Conservation (phyloP, 1,284 basidiomycete species). For the Irpex rosettiformis region DNA sequence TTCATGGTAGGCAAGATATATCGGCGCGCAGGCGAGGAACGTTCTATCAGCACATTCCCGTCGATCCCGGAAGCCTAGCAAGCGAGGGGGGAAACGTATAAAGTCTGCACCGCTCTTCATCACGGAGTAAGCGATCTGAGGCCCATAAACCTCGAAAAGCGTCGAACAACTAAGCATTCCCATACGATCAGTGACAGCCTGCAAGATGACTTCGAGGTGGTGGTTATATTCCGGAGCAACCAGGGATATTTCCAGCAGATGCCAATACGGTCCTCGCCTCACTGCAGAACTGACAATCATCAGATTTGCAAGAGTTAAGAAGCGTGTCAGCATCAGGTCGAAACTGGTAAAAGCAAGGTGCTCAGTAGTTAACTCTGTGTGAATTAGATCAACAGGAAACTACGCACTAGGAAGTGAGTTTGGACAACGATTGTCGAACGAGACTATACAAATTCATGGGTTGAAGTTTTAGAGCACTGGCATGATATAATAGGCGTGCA, state of each 20-base stretch:
- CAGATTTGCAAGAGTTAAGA: slow-evolving; percentile 79
- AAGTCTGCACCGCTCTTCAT: slow-evolving; percentile 46
- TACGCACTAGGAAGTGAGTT: slow-evolving; percentile 45
- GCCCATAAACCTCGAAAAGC: slow-evolving; percentile 79
- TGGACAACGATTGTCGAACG: slow-evolving; percentile 41
- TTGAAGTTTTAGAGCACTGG: slow-evolving; percentile 26
- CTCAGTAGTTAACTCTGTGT: slow-evolving; percentile 11
- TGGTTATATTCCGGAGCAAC: slow-evolving; percentile 43
- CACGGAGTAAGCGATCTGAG: slow-evolving; percentile 73
- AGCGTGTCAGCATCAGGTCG: slow-evolving; percentile 78
- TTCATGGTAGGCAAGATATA: slow-evolving; percentile 45
- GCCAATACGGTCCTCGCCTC: slow-evolving; percentile 86
- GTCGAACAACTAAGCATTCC: slow-evolving; percentile 63
- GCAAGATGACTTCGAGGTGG: slow-evolving; percentile 67
- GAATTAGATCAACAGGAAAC: slow-evolving; percentile 9
- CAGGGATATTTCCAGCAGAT: slow-evolving; percentile 73
- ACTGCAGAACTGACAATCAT: slow-evolving; percentile 79
- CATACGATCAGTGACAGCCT: slow-evolving; percentile 61
- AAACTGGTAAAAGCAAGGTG: slow-evolving; percentile 38
- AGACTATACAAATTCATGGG: slow-evolving; percentile 40
- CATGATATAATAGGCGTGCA: slow-evolving; percentile 56
- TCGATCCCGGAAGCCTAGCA: slow-evolving; percentile 69
- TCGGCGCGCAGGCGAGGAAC: slow-evolving; percentile 60
- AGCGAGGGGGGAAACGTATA: slow-evolving; percentile 59
- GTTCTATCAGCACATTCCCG: slow-evolving; percentile 58